phyloP scores from a whole-genome alignment of 2,329 filamentous ascomycete species.

The Ophiobolus disseminans region DNA sequence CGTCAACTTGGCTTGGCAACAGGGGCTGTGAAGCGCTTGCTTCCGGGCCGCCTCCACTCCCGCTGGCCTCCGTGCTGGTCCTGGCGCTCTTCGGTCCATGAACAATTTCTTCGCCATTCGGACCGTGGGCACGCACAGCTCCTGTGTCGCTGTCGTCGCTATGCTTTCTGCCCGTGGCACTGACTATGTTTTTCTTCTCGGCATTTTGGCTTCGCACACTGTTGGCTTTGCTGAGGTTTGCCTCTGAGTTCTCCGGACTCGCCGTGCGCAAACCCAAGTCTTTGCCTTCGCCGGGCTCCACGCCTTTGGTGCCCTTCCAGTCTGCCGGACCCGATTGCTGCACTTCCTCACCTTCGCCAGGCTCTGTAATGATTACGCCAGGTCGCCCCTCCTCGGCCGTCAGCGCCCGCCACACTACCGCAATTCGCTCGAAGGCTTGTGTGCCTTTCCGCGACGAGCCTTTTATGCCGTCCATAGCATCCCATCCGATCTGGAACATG shows the following conservation, averaged over 20 bases:
- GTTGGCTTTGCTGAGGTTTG: conserved; percentile 73
- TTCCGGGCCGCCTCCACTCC: conserved; percentile 22
- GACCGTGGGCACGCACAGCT: conserved; percentile 50
- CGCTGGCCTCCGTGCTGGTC: conserved; percentile 19
- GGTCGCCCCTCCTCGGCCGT: conserved; percentile 40
- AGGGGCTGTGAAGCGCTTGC: conserved; percentile 18
- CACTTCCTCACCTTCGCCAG: conserved; percentile 70
- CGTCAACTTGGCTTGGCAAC: conserved; percentile 24
- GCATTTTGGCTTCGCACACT: conserved; percentile 63
- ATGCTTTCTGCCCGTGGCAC: conserved; percentile 29
- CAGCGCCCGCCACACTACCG: conserved; percentile 78
- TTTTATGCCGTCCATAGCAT: conserved; percentile 91
- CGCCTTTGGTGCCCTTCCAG: conserved; percentile 68
- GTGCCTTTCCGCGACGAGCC: conserved; percentile 84
- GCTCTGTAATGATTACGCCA: conserved; percentile 66
- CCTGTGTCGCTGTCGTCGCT: conserved; percentile 48
- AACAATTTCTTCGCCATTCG: conserved; percentile 41
- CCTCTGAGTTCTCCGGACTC: conserved; percentile 65
- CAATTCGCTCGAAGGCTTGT: conserved; percentile 78
- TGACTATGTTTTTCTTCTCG: conserved; percentile 32
- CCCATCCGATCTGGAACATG: conserved; percentile 75
- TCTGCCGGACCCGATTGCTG: conserved; percentile 73
- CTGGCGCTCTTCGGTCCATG: conserved; percentile 32
- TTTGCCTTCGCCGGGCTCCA: conserved; percentile 60
- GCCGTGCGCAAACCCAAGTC: conserved; percentile 72